These are phyloP conservation scores for Calocybe indica DNA, from an alignment of 768 basidiomycete species.

Conservation along the genomic window DNA sequence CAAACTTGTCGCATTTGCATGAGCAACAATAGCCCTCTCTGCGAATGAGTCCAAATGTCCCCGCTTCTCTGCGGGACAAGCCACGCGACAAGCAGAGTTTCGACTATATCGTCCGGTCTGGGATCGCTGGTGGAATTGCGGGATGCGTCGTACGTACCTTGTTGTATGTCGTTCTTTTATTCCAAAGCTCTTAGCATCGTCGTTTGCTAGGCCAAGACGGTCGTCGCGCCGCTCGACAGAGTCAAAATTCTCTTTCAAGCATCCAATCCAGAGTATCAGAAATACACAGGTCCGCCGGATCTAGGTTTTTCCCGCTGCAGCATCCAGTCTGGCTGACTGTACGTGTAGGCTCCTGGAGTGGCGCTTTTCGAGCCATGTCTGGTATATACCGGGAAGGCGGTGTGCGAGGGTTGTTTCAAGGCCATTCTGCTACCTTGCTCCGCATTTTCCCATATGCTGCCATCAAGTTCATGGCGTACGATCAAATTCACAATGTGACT, in stretches of 20 bases:
- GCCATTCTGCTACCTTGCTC: conserved; percentile 91
- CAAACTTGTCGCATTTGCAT: conserved; percentile 19
- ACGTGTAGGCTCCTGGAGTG: conserved; percentile 68
- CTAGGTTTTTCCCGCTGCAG: conserved; percentile 20
- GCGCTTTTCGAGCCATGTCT: conserved; percentile 70
- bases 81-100: conserved; percentile 52
- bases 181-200: background rate
- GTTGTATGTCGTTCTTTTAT: conserved; percentile 4
- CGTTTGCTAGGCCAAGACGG: conserved; percentile 74
- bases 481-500: conserved; percentile 73
- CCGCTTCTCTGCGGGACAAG: conserved; percentile 40
- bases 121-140: conserved; percentile 88
- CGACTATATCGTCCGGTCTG: conserved; percentile 68
- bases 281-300: conserved; percentile 74
- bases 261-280: conserved; percentile 89
- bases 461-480: conserved; percentile 96
- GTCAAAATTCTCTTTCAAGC: conserved; percentile 99
- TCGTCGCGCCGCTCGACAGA: conserved; percentile 92
- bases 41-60: conserved; percentile 61
- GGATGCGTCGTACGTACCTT: conserved; percentile 76
- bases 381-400: conserved; percentile 69
- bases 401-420: conserved; percentile 81
- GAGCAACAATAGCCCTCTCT: conserved; percentile 17
- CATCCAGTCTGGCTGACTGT: background rate
- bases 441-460: conserved; percentile 96